phyloP scores from a whole-genome alignment of 768 basidiomycete species.

The Dioszegia hungarica region DNA sequence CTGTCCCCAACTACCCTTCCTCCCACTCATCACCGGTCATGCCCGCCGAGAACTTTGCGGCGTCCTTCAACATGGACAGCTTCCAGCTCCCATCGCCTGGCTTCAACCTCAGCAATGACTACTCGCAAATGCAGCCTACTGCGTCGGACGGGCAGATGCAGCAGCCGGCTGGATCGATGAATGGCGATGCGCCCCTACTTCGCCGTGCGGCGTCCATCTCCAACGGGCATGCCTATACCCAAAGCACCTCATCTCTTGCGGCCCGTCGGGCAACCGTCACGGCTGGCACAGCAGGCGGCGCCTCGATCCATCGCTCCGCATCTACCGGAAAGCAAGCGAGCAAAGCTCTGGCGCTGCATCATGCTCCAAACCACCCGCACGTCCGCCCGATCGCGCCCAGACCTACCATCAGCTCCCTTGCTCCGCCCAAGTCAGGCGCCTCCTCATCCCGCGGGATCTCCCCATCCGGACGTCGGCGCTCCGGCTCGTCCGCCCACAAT shows the following conservation, averaged over 20 bases:
- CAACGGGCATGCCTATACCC: conserved; percentile 1
- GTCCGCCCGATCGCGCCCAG: conserved; percentile 29
- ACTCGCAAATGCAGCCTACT: too few species aligned
- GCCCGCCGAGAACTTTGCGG: background rate
- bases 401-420: conserved; percentile 12
- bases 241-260: conserved; percentile 4
- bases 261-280: conserved; percentile 28
- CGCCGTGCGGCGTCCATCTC: conserved; percentile 1
- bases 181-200: background rate
- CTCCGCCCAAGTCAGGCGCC: background rate
- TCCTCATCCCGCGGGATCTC: conserved; percentile 4
- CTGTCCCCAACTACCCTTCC: background rate
- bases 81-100: background rate
- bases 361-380: conserved; percentile 20
- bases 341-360: conserved; percentile 28
- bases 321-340: conserved; percentile 26
- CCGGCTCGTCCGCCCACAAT: conserved; percentile 6
- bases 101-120: too few species aligned
- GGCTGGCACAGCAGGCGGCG: background rate
- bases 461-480: background rate
- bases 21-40: background rate
- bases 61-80: background rate
- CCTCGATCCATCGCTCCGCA: conserved; percentile 15
- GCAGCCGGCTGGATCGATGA: too few species aligned
- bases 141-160: too few species aligned